These are phyloP conservation scores for Suillus luteus DNA, from an alignment of 768 basidiomycete genomes.

Conservation along the genomic window DNA sequence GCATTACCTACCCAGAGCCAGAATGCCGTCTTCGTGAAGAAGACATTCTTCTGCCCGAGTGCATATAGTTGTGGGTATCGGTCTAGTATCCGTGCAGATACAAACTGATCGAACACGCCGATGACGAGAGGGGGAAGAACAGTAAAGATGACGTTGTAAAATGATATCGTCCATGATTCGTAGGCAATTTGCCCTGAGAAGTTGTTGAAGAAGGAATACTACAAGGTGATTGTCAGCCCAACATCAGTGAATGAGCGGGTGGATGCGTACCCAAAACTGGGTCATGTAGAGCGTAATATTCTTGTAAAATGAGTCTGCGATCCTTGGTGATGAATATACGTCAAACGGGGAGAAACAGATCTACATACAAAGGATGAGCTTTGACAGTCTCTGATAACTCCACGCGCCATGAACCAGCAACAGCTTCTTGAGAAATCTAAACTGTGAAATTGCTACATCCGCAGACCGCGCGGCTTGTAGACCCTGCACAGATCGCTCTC, in stretches of 20 bases:
- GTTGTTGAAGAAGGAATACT: conserved; percentile 99
- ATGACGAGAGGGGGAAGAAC: conserved; percentile 96
- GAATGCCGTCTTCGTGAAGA: conserved; percentile 89
- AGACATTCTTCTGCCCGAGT: conserved; percentile 91
- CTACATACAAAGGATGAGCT: conserved; percentile 88
- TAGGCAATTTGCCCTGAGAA: conserved; percentile 99
- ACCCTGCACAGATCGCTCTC: conserved; percentile 51
- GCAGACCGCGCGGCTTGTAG: conserved; percentile 97
- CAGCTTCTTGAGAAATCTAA: conserved; percentile 92
- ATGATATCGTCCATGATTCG: conserved; percentile 97
- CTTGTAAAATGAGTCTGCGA: conserved; percentile 94
- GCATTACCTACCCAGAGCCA: conserved; percentile 93
- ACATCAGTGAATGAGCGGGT: not conserved
- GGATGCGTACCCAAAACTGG: conserved; percentile 84
- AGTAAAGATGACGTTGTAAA: conserved; percentile 97
- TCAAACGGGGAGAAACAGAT: not conserved
- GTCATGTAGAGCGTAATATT: conserved; percentile 99
- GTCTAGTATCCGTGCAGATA: conserved; percentile 94
- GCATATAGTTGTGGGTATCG: conserved; percentile 96
- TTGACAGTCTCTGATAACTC: conserved; percentile 95
- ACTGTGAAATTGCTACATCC: conserved; percentile 97
- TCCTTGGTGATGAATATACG: conserved; percentile 9
- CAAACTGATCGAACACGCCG: conserved; percentile 98
- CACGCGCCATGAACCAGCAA: conserved; percentile 97
- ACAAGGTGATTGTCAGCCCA: conserved; percentile 10